A percentile compares a stretch with the other conserved stretches of the same genome.
Evolutionary conservation across 306 rosid genomes (phyloP).

Genomic region (Potentilla sterilis): DNA sequence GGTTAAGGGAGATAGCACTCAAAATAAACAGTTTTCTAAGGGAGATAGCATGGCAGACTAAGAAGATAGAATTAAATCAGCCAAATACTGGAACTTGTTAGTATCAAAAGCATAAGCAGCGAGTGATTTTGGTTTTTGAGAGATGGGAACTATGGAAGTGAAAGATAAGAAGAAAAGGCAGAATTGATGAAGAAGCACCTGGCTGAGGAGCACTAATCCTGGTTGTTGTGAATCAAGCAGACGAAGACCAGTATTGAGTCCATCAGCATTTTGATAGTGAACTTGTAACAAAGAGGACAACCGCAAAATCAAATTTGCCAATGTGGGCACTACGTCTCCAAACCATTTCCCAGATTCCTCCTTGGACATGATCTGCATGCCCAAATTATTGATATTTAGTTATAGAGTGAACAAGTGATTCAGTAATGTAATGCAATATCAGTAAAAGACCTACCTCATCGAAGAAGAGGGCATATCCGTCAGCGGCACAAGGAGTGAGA

Average conservation of each 20-base stretch:
- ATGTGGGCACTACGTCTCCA: conserved; percentile 58
- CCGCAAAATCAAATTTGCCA: conserved; percentile 69
- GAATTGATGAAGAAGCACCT: conserved; percentile 39
- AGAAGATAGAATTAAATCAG: no score
- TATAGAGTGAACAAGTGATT: no score
- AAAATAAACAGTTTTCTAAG: neutral
- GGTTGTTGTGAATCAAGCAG: conserved; percentile 62
- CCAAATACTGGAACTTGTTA: neutral
- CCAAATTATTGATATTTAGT: no score
- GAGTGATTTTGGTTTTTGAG: no score
- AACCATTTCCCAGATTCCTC: conserved; percentile 69
- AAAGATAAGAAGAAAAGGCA: neutral
- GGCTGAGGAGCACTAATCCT: conserved; percentile 71
- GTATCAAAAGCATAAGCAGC: neutral
- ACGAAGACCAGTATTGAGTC: conserved; percentile 58
- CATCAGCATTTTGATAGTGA: conserved; percentile 61
- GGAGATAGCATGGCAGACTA: no score
- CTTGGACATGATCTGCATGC: conserved; percentile 59
- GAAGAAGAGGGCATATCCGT: conserved; percentile 72
- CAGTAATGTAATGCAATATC: neutral
- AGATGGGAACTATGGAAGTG: no score
- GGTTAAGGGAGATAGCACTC: neutral
- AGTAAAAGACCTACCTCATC: conserved; percentile 51
- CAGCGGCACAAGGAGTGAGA: conserved; percentile 42
- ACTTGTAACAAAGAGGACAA: conserved; percentile 70